Base-by-base conservation (phyloP, 805 yeast genomes). In the Nakazawaea ernobii region DNA sequence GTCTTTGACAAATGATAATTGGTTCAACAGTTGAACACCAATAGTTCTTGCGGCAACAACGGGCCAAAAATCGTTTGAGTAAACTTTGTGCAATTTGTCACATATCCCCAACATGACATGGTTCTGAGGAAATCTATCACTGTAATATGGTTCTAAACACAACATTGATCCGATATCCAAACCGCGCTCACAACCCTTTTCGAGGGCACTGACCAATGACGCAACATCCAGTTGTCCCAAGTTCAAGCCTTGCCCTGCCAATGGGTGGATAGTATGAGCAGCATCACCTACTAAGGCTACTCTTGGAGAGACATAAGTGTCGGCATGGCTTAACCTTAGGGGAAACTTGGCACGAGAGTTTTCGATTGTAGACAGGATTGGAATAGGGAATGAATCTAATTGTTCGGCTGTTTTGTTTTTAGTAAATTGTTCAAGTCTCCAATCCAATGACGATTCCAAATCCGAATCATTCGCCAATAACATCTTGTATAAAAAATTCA, bases 221-320 rank as follows among this genome's bases (percentile, higher is more conserved):
- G 82, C 81, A 1, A 88, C 97, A 61, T 94, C 99, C 27, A 85
- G 83, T 63, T 91, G 97, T 17, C 99, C 99, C 96, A 92, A 90
- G 64, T 94, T 94, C 48, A 94, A 75, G 26, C 99, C 99, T 66
- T 94, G 99, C 8, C 99, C 99, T 4, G 97, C 97, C 50, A 94
- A 72, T 2, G 99, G 99, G 62, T 94, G 98, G 1, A 96, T 88
- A 0, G 97, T 85, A 58, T 94, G 99, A 0, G 98, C 98, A 1
- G 99, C 98, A 66, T 94, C 99, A 26, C 99, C 99, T 8, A 92
- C 86, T n/a, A 94, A 68, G 0, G 97, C 98, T 29, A 92, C 75
- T 54, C 98, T 73, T 3, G 86, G 91, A 2, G 80, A 80, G 15
- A 88, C 80, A 61, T 94, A 94, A 1, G 86, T 77, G 59, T 94